A percentile compares a stretch with the other conserved stretches of the same genome.
Evolutionary conservation across 345 rosid species (phyloP).

Genomic region (Lepidium aucheri): DNA sequence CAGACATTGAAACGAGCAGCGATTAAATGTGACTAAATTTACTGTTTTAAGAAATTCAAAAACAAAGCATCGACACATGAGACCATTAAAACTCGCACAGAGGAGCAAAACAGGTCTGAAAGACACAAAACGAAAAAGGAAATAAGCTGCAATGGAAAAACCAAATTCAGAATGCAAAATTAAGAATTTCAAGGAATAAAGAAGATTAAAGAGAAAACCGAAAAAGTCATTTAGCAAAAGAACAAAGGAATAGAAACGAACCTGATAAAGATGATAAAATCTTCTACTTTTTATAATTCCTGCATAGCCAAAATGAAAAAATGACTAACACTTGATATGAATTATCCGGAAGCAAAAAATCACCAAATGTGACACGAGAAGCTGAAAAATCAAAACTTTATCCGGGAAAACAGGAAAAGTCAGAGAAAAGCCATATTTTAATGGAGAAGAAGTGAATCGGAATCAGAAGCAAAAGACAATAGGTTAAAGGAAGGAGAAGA

Average conservation of each 20-base stretch:
- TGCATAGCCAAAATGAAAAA: not conserved
- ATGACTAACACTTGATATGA: not conserved
- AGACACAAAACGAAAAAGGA: not conserved
- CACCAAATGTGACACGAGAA: slow-evolving; percentile 23
- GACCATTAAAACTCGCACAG: not conserved
- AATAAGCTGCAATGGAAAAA: not conserved
- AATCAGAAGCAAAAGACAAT: not conserved
- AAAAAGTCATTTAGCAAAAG: not conserved
- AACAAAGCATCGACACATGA: not conserved
- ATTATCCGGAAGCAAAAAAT: not conserved
- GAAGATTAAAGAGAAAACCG: too few species aligned
- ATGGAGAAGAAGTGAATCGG: not conserved
- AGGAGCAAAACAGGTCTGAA: not conserved
- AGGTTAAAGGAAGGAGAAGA: not conserved
- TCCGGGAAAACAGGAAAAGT: too few species aligned
- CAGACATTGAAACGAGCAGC: not conserved
- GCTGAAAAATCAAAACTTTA: not conserved
- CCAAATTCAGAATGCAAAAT: not conserved
- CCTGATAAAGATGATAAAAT: slow-evolving; percentile 13
- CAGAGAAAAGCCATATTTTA: not conserved
- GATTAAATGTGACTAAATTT: not conserved
- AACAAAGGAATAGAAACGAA: slow-evolving; percentile 2
- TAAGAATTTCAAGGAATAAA: too few species aligned
- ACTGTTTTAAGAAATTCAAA: not conserved
- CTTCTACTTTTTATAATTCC: not conserved